phyloP scores from a whole-genome alignment of 2,329 filamentous ascomycete species.

The Fusarium vanettenii region DNA sequence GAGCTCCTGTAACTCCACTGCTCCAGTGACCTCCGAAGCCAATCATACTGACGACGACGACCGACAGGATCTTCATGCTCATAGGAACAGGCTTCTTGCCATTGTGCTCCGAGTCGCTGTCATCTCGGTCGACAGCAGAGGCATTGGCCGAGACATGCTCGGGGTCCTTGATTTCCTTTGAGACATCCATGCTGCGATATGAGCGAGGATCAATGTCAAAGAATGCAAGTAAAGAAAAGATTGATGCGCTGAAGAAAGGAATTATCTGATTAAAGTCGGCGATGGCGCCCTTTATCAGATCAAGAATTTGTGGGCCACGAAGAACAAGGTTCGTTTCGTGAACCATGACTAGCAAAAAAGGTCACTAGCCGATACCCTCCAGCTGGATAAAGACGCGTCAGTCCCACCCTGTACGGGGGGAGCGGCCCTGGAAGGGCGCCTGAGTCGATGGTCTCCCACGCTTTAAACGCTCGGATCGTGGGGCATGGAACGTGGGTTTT shows the following conservation, averaged over 20 bases:
- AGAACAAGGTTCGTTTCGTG: background rate
- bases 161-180: constrained; percentile 18
- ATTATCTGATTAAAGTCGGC: constrained; percentile 21
- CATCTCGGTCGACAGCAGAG: constrained; percentile 18
- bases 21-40: constrained; percentile 72
- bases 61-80: constrained; percentile 51
- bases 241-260: background rate
- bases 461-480: background rate
- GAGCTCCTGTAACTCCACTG: constrained; percentile 68
- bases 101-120: constrained; percentile 25
- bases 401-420: constrained; percentile 10
- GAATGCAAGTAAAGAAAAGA: background rate
- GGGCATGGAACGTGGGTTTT: background rate
- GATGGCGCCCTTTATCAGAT: constrained; percentile 38
- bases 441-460: background rate
- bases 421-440: background rate
- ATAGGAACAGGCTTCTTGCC: constrained; percentile 41
- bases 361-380: background rate
- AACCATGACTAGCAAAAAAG: background rate
- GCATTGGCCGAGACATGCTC: constrained; percentile 8
- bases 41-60: constrained; percentile 64
- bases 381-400: constrained; percentile 10
- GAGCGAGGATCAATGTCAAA: background rate
- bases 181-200: constrained; percentile 3
- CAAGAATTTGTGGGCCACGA: constrained; percentile 25